Percentiles rank a stretch among this genome's conserved stretches.
Evolutionary conservation across 179 eudicot genomes (phyloP).

Genomic region (Carnegiea gigantea): DNA sequence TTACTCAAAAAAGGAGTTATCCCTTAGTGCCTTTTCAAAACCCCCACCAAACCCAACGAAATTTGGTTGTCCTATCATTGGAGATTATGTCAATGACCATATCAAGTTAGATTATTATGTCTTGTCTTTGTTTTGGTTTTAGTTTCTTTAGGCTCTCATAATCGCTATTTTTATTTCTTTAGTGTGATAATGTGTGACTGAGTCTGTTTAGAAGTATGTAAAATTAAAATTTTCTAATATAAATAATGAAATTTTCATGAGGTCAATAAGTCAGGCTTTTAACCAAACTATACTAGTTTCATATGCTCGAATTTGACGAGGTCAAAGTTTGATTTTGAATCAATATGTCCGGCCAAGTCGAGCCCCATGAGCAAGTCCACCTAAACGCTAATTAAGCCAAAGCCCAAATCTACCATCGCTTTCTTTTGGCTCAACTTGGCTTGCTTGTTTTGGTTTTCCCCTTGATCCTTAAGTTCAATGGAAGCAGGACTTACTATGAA

Average conservation of each 20-base stretch:
- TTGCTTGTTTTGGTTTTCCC: no score
- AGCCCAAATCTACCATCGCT: no score
- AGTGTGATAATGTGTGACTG: not conserved
- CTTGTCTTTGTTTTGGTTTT: not conserved
- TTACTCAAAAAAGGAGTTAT: not conserved
- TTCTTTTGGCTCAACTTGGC: no score
- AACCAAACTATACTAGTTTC: not conserved
- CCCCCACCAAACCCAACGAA: not conserved
- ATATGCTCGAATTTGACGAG: no score
- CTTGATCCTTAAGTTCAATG: no score
- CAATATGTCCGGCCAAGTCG: no score
- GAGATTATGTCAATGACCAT: not conserved
- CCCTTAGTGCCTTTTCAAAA: not conserved
- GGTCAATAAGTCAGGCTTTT: not conserved
- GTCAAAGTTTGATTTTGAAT: no score
- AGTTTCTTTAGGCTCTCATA: not conserved
- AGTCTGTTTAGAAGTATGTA: not conserved
- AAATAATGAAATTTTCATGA: not conserved
- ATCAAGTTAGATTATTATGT: not conserved
- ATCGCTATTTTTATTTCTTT: no score
- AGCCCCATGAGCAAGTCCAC: no score
- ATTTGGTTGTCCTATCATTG: slow-evolving; percentile 1
- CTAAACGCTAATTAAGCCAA: no score
- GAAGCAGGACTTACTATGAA: no score
- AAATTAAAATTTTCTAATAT: no score